Conservation (phyloP, 352 stramenopile species). For the Globisporangium nodosum region DNA sequence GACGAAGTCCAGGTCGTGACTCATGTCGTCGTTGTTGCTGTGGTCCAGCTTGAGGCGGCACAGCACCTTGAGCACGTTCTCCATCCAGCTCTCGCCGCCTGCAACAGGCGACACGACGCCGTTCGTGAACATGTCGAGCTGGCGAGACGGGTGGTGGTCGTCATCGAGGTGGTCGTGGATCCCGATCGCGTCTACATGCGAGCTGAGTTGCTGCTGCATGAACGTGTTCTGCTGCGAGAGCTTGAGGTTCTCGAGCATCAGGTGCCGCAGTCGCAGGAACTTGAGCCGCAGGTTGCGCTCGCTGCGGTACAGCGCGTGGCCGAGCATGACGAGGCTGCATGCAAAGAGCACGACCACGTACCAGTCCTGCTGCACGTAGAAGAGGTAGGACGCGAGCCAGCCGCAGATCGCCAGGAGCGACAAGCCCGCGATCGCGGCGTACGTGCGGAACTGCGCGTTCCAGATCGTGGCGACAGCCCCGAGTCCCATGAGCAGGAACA, state of each 20-base stretch:
- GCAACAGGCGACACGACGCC: neutral
- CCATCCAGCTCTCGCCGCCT: conserved; percentile 68
- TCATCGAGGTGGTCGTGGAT: conserved; percentile 18
- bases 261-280: conserved; percentile 47
- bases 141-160: neutral
- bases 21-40: conserved; percentile 26
- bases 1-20: conserved; percentile 53
- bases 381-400: conserved; percentile 22
- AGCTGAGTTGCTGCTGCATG: conserved; percentile 64
- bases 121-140: neutral
- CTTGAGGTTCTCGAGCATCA: conserved; percentile 63
- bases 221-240: conserved; percentile 52
- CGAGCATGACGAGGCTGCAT: conserved; percentile 29
- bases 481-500: conserved; percentile 49
- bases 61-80: conserved; percentile 61
- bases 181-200: conserved; percentile 48
- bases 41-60: conserved; percentile 35
- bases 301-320: conserved; percentile 30
- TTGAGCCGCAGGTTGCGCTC: conserved; percentile 36
- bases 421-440: conserved; percentile 21
- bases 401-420: conserved; percentile 18
- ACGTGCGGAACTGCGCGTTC: conserved; percentile 52
- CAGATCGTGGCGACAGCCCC: conserved; percentile 45
- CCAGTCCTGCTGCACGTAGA: conserved; percentile 37
- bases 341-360: conserved; percentile 44